Evolutionary conservation across 805 yeast genomes (phyloP).

Genomic region (Ascoidea tarda): DNA sequence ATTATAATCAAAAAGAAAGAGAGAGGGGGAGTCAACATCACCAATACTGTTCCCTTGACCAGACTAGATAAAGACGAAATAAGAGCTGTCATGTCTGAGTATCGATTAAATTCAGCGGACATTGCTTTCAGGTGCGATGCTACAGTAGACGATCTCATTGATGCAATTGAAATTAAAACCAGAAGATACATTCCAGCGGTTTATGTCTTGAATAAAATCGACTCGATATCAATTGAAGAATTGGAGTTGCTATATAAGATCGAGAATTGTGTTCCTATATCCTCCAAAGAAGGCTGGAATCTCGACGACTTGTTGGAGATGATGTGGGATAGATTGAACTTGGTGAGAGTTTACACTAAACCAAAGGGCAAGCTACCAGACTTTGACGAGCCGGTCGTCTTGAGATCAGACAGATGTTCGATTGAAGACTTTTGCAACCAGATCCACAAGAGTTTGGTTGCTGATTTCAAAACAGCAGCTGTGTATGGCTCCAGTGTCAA

Average conservation of each 20-base stretch:
- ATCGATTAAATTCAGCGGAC: constrained; percentile 90
- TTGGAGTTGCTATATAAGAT: constrained; percentile 80
- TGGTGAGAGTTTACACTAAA: constrained; percentile 93
- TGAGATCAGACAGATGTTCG: constrained; percentile 66
- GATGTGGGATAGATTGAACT: constrained; percentile 88
- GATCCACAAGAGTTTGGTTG: constrained; percentile 88
- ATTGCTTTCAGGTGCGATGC: constrained; percentile 96
- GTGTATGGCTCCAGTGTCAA: constrained; percentile 92
- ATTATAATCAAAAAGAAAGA: constrained; percentile 86
- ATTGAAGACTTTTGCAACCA: constrained; percentile 95
- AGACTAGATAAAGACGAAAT: constrained; percentile 88
- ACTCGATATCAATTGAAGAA: constrained; percentile 88
- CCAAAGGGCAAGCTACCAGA: constrained; percentile 94
- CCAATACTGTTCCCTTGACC: constrained; percentile 86
- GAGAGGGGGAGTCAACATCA: constrained; percentile 88
- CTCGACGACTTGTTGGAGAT: constrained; percentile 84
- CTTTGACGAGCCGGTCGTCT: constrained; percentile 87
- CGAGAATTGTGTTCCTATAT: constrained; percentile 95
- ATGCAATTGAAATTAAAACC: constrained; percentile 78
- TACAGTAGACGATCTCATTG: constrained; percentile 91
- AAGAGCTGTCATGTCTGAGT: constrained; percentile 91
- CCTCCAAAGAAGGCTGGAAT: constrained; percentile 95
- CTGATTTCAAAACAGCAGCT: constrained; percentile 83
- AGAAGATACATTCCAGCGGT: constrained; percentile 93
- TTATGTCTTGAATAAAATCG: constrained; percentile 91